Percentiles rank a stretch among this genome's conserved stretches.
Evolutionary conservation across 1,139 yeast genomes (phyloP).

Genomic region (Kurtzmaniella natalensis): DNA sequence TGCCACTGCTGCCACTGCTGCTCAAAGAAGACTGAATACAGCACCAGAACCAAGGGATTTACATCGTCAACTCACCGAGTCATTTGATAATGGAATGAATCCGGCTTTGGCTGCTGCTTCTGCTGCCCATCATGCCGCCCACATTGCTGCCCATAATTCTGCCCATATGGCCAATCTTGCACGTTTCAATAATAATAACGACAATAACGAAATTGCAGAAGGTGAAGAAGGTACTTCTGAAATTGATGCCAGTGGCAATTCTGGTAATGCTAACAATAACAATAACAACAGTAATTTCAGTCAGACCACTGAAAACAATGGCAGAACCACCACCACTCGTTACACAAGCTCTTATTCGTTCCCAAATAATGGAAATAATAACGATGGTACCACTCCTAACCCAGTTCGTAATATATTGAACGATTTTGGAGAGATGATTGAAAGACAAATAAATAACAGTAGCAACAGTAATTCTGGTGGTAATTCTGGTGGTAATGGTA

Average conservation of each 20-base stretch:
- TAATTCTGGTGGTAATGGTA: too few species aligned
- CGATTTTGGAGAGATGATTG: slow-evolving; percentile 21
- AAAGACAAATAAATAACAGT: too few species aligned
- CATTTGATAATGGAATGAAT: background rate
- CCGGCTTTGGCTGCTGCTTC: slow-evolving; percentile 4
- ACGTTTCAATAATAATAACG: too few species aligned
- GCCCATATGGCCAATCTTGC: too few species aligned
- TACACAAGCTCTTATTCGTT: slow-evolving; percentile 2
- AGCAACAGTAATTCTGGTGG: too few species aligned
- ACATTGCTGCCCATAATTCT: too few species aligned
- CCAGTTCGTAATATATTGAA: slow-evolving; percentile 18
- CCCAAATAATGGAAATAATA: background rate
- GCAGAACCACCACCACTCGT: slow-evolving; percentile 1
- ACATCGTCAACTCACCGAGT: slow-evolving; percentile 9
- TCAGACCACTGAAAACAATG: background rate
- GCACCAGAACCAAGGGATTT: slow-evolving; percentile 2
- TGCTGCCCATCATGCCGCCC: slow-evolving; percentile 3
- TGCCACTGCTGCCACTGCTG: background rate
- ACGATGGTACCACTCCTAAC: slow-evolving; percentile 1
- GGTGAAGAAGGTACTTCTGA: background rate
- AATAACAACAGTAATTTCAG: background rate
- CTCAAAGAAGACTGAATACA: background rate
- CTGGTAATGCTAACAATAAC: background rate
- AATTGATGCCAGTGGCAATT: background rate
- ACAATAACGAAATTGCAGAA: too few species aligned